These are phyloP conservation scores for Hemileccinum rubropunctum DNA, from an alignment of 768 basidiomycete species.

Conservation along the genomic window DNA sequence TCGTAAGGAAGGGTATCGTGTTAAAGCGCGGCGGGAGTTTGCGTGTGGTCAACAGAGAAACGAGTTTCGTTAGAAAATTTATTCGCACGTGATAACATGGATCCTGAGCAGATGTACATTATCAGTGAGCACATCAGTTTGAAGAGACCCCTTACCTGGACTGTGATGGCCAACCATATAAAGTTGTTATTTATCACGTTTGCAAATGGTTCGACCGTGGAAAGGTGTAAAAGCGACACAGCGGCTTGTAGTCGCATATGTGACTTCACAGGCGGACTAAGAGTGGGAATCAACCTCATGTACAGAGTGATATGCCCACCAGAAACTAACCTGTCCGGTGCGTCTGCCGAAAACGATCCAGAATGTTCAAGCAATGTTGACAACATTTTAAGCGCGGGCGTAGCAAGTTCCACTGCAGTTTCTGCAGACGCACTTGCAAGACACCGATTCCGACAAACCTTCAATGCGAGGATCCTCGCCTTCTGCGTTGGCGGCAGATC, in stretches of 20 bases:
- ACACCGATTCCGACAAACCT: slow-evolving; percentile 79
- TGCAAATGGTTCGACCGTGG: slow-evolving; percentile 55
- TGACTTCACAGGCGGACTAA: slow-evolving; percentile 60
- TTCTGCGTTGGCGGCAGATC: slow-evolving; percentile 54
- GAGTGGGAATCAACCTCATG: slow-evolving; percentile 10
- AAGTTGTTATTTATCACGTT: slow-evolving; percentile 60
- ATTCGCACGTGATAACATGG: slow-evolving; percentile 84
- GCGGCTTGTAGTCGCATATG: slow-evolving; percentile 85
- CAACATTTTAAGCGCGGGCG: slow-evolving; percentile 76
- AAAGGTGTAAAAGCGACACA: slow-evolving; percentile 75
- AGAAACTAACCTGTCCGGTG: slow-evolving; percentile 45
- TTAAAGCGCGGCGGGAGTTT: slow-evolving; percentile 75
- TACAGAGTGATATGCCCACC: not conserved
- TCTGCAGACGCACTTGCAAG: slow-evolving; percentile 62
- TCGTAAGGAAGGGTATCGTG: slow-evolving; percentile 81
- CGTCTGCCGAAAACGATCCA: slow-evolving; percentile 62
- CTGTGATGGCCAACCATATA: slow-evolving; percentile 62
- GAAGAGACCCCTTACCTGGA: slow-evolving; percentile 60
- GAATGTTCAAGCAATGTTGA: slow-evolving; percentile 63
- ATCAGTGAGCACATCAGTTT: not conserved
- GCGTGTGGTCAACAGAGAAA: slow-evolving; percentile 56
- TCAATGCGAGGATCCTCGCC: slow-evolving; percentile 74
- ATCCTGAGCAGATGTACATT: slow-evolving; percentile 51
- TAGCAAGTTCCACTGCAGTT: slow-evolving; percentile 61
- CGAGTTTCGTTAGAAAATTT: slow-evolving; percentile 72